Evolutionary conservation across 495 filamentous ascomycete species (phyloP).

Genomic region (Tuber umbilicatum): DNA sequence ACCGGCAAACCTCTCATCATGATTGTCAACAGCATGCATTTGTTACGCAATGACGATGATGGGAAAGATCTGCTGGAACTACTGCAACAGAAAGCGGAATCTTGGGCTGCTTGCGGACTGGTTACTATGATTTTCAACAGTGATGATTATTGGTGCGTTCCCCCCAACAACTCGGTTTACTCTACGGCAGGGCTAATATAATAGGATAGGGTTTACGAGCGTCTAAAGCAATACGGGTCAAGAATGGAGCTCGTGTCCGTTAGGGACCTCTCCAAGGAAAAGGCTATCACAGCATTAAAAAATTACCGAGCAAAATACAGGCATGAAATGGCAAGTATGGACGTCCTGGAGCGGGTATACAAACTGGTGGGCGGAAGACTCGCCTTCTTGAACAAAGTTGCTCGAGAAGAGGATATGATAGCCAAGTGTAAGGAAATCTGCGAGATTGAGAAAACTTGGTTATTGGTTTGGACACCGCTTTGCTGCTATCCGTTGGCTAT

Average conservation of each 20-base stretch:
- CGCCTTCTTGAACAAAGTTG: slow-evolving; percentile 77
- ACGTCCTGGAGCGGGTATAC: slow-evolving; percentile 65
- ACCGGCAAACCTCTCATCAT: slow-evolving; percentile 63
- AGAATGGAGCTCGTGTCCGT: slow-evolving; percentile 87
- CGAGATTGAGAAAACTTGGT: slow-evolving; percentile 81
- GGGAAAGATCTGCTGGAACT: slow-evolving; percentile 87
- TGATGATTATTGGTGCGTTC: slow-evolving; percentile 77
- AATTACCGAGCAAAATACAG: slow-evolving; percentile 69
- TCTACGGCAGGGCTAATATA: not conserved
- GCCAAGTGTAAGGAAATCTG: slow-evolving; percentile 71
- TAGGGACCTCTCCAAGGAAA: slow-evolving; percentile 65
- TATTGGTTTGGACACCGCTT: slow-evolving; percentile 47
- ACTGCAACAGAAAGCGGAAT: slow-evolving; percentile 89
- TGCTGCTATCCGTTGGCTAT: not conserved
- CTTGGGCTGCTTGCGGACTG: slow-evolving; percentile 85
- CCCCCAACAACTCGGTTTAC: not conserved
- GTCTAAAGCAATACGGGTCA: slow-evolving; percentile 79
- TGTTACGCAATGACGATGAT: slow-evolving; percentile 83
- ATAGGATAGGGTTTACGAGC: slow-evolving; percentile 62
- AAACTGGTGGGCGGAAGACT: slow-evolving; percentile 77
- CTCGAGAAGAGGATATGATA: slow-evolving; percentile 70
- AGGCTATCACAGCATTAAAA: slow-evolving; percentile 66
- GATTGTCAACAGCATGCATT: slow-evolving; percentile 85
- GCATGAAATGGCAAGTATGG: slow-evolving; percentile 50
- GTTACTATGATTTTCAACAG: slow-evolving; percentile 87